Base-by-base conservation (phyloP, 2,329 filamentous ascomycete genomes). In the Phaeosphaeriaceae sp. region DNA sequence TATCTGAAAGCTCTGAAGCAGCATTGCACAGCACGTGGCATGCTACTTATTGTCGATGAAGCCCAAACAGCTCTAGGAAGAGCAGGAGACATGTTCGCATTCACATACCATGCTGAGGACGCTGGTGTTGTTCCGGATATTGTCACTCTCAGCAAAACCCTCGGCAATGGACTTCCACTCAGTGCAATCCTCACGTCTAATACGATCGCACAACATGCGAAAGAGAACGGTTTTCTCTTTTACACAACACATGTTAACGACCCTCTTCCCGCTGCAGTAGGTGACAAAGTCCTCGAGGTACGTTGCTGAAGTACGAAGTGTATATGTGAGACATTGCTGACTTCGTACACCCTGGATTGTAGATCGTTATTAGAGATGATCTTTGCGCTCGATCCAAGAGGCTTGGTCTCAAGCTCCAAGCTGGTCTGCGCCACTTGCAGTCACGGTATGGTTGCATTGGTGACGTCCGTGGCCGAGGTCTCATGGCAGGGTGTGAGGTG, bases 161-260 rank as follows among this genome's bases (percentile, higher is more conserved):
- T 89, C 0, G 87, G 86, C 0, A 86, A 86, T 65, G 86, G 87
- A 0, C 75, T 89, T 0, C 86, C 88, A 1, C 77, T 89, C 3
- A 83, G 82, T 50, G 83, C 87, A 0, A 85, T 89, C 0, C 78
- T 85, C 1, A 88, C 87, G 0, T 85, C 81, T 46, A 77, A 80
- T 4, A 78, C 82, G 30, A 86, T 89, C 48, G 85, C 83, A 44
- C 71, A 75, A 2, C 79, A 79, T 1, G 84, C 82, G 30, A 73
- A 75, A 11, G 81, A 86, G 19, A 77, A 78, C 2, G 83, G 81
- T 26, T 89, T 82, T 64, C 77, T 85, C 19, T 89, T 85, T 67
- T 83, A 86, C 62, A 89, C 86, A 0, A 89, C 87, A 0, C 88
- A 89, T 63, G 74, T 88, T 50, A 88, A 89, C 62, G 87, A 89